Percentiles rank a stretch among this genome's conserved stretches.
Conservation (phyloP, 2,329 filamentous ascomycete genomes). For the Colletotrichum kahawae region DNA sequence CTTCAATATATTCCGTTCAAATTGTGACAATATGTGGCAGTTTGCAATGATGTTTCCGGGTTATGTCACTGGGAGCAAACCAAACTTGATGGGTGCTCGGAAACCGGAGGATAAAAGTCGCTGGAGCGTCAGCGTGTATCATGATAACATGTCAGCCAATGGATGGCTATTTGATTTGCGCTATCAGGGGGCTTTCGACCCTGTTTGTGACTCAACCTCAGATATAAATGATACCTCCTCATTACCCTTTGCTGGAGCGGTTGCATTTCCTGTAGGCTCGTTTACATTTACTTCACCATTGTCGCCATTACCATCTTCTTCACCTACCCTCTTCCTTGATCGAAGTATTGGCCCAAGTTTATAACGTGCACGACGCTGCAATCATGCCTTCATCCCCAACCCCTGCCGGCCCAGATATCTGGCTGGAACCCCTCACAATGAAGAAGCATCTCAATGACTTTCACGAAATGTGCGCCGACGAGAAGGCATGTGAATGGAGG, state of each 20-base stretch:
- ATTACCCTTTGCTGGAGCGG: not conserved
- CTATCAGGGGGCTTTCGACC: not conserved
- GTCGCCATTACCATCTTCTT: not conserved
- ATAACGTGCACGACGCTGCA: not conserved
- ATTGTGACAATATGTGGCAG: fast-evolving
- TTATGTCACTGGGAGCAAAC: too few relatives aligned
- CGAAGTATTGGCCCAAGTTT: not conserved
- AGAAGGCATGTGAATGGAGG: not conserved
- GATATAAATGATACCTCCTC: not conserved
- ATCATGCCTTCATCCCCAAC: not conserved
- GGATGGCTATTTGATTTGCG: not conserved
- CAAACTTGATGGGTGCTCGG: not conserved
- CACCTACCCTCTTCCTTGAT: not conserved
- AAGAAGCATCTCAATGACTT: not conserved
- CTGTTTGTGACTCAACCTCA: not conserved
- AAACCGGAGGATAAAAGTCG: not conserved
- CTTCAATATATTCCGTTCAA: not conserved
- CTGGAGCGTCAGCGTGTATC: not conserved
- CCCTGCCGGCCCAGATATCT: not conserved
- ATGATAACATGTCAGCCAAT: not conserved
- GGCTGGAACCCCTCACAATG: not conserved
- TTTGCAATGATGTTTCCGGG: not conserved
- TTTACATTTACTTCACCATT: not conserved
- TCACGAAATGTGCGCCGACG: not conserved
- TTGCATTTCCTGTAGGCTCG: not conserved